Base-by-base conservation (phyloP, 2,329 filamentous ascomycete genomes). In the Neonectria faginata region DNA sequence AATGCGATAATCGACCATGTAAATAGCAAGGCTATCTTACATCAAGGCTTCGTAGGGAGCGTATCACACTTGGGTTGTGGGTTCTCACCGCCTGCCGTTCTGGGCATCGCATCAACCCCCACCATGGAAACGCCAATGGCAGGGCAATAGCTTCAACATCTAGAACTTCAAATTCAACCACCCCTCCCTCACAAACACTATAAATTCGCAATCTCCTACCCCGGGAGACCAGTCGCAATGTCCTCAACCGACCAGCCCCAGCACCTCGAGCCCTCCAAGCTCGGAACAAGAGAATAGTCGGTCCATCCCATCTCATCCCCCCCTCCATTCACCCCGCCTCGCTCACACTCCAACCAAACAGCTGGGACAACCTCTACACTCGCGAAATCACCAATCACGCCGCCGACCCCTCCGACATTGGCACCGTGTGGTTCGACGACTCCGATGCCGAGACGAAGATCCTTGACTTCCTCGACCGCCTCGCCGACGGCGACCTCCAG, bases 351-450 rank as follows among this genome's bases (percentile, higher is more conserved):
- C 22, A 25, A 33, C 36, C 67, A 27, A 41, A 52, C 64, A 94
- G 92, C 81, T 94, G 92, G 92, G 90, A 95, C 78, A 81, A 81
- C 20, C 87, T 93, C 67, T 96, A 97, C 83, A 82, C 84, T 1
- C 85, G 83, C 70, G 91, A 96, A 79, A 83, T 93, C 57, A 77
- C 82, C 65, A 95, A 96, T 80, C 88, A 94, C 79, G 81, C 87
- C 58, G 79, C 86, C 67, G 89, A 97, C 80, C 88, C 92, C 10
- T 80, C 86, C 61, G 92, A 97, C 82, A 91, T 91, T 64, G 95
- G 95, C 70, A 97, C 94, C 31, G 89, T 96, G 73, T 99, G 96
- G 96, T 99, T 99, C 85, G 91, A 94, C 77, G 96, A 98, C 81
- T 92, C 93, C 33, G 89, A 91, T 75, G 96, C 96, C 66, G 93